Base-by-base conservation (phyloP, 352 stramenopile genomes). In the Globisporangium abappressorium region DNA sequence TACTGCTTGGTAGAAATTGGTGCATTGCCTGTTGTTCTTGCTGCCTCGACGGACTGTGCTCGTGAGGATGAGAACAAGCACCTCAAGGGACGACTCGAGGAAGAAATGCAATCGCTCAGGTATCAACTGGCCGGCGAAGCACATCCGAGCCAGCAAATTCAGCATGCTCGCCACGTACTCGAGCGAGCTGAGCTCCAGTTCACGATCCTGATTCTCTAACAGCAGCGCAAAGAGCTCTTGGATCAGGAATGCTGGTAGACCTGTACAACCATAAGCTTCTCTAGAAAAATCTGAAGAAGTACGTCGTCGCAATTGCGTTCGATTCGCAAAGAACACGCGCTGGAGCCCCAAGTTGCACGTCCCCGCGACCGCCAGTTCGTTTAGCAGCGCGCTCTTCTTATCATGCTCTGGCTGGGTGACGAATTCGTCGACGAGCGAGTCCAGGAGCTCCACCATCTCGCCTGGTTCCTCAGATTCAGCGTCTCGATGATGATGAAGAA, bases 261-360 rank as follows among this genome's bases (percentile, higher is more conserved):
- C 78, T 18, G 59, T 68, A 15, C 5, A 49, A 7, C 8, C 53
- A 34, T 68, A n/a, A 60, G 64, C 22, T 69, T 41, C 6, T 11
- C 26, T 46, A 24, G 26, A 26, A 43, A 20, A 26, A n/a, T 51
- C 18, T 9, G 30, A 47, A n/a, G 26, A 46, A 43, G 12, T 46
- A 46, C 24, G 5, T 22, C 9, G 9, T 30, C 6, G 49, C 30
- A 78, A 22, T 18, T 71, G 72, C 46, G 72, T 82, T 14, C 76
- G 75, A 65, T 90, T 72, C 59, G 77, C 70, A 26, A 92, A 89
- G 70, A 87, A 84, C 43, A 88, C 75, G 18, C 70, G 65, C 64
- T 81, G 74, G 11, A 90, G 68, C n/a, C 64, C 47, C 5, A 64
- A 46, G 12, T 73, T 81, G 62, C 74, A 70, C 22, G 62, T 69